Evolutionary conservation across 441 rosid genomes (phyloP), one percentile per base, ranked within the genome.

Genomic region (Populus hybrid): DNA sequence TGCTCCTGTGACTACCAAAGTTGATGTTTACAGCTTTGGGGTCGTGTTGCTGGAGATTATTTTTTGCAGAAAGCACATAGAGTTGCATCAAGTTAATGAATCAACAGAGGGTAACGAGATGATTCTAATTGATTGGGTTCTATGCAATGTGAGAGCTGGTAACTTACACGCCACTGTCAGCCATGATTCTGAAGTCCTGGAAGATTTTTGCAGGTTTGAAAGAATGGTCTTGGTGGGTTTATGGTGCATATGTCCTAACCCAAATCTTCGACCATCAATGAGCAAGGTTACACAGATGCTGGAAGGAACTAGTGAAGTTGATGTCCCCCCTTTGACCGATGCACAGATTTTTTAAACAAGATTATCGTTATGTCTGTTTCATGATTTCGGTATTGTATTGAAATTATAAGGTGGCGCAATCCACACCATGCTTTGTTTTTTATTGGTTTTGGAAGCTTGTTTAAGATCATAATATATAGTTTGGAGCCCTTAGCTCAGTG

Each of bases 11-110:
- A 67, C 70, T 0, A 32, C 70, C 38, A 67, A 67, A 67, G 70
- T 67, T 14, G 84, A 82, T 34, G 83, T 77, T 20, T 83, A 83
- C 67, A 76, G 85, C 75, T 83, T 83, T 18, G 85, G 85, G 18
- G 76, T 84, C 36, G 54, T 84, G 78, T 79, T 85, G 57, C 79
- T 85, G 12, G 87, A 85, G 80, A 75, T 77, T 67, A 66, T 76
- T 65, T 76, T 80, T n/a, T 80, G 83, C 38, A 72, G 74, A 40
- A 76, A 67, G 74, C 77, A 80, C 21, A 12, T 73, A 5, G 76
- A 82, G 23, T 67, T 78, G 75, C 72, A 73, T 76, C 76, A 54
- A 30, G 61, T 73, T 46, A 78, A 79, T 14, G 76, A 50, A 42
- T 64, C 23, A 70, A 69, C 18, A 40, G 69, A n/a, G 65, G 75